Evolutionary conservation across 805 yeast genomes (phyloP).

Genomic region (Scheffersomyces amazonensis): DNA sequence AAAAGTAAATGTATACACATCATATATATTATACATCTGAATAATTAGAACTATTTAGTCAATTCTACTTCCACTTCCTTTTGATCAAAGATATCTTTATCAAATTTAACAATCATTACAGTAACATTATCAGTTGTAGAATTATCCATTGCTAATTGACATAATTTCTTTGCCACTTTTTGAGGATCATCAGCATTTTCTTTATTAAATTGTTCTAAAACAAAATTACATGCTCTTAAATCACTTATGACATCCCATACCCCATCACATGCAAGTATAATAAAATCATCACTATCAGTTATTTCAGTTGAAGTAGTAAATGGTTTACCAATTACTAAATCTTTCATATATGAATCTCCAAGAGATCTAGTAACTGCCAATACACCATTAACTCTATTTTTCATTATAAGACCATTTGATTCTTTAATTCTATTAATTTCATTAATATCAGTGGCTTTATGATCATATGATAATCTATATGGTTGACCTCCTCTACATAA

Average conservation of each 20-base stretch:
- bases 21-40: too few species aligned
- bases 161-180: slow-evolving; percentile 63
- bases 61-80: neutral
- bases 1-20: too few species aligned
- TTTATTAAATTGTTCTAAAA: slow-evolving; percentile 43
- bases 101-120: slow-evolving; percentile 77
- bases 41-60: too few species aligned
- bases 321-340: slow-evolving; percentile 84
- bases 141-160: slow-evolving; percentile 70
- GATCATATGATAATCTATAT: slow-evolving; percentile 83
- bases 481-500: slow-evolving; percentile 74
- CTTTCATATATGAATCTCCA: slow-evolving; percentile 93
- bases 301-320: slow-evolving; percentile 87
- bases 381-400: slow-evolving; percentile 92
- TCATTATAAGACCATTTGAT: slow-evolving; percentile 84
- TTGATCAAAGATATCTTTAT: slow-evolving; percentile 38
- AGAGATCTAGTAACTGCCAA: slow-evolving; percentile 90
- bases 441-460: slow-evolving; percentile 78
- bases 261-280: slow-evolving; percentile 95
- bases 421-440: slow-evolving; percentile 75
- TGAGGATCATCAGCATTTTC: slow-evolving; percentile 47
- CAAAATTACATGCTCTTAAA: slow-evolving; percentile 74
- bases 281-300: slow-evolving; percentile 62
- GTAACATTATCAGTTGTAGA: slow-evolving; percentile 91
- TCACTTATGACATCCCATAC: slow-evolving; percentile 94